phyloP scores from a whole-genome alignment of 2,329 filamentous ascomycete species.

The Alternaria dauci region DNA sequence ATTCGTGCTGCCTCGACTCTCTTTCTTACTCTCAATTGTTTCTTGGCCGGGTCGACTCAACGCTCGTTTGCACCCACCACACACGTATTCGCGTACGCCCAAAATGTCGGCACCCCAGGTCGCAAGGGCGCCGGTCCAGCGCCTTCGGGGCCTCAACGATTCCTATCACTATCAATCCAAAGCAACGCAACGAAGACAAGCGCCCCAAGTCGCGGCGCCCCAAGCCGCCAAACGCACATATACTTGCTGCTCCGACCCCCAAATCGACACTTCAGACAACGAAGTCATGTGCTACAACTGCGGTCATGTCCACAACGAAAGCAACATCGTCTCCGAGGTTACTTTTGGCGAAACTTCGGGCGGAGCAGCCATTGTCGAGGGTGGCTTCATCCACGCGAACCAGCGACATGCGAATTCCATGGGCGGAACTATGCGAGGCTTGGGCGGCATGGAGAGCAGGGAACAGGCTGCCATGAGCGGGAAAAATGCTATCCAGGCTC shows the following conservation, averaged over 20 bases:
- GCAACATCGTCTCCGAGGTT: constrained; percentile 90
- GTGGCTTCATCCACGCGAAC: constrained; percentile 84
- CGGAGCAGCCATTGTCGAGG: constrained; percentile 89
- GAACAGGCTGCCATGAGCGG: constrained; percentile 70
- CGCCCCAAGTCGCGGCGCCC: constrained; percentile 27
- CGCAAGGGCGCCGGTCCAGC: constrained; percentile 28
- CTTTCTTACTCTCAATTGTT: constrained; percentile 8
- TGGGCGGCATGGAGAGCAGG: constrained; percentile 62
- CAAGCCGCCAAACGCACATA: constrained; percentile 24
- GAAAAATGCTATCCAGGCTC: constrained; percentile 52
- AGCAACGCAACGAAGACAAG: constrained; percentile 31
- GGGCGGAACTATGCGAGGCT: constrained; percentile 57
- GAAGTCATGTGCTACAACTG: constrained; percentile 72
- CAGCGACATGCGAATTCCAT: constrained; percentile 77
- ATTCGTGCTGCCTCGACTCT: constrained; percentile 22
- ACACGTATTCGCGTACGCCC: not conserved
- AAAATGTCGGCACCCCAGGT: constrained; percentile 32
- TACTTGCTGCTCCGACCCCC: constrained; percentile 41
- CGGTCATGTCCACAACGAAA: constrained; percentile 83
- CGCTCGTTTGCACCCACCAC: constrained; percentile 4
- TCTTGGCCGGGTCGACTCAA: constrained; percentile 1
- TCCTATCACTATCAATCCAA: constrained; percentile 27
- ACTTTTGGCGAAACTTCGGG: constrained; percentile 87
- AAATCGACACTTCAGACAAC: constrained; percentile 34
- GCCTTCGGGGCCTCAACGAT: constrained; percentile 39